Evolutionary conservation across 495 filamentous ascomycete species (phyloP).

Genomic region (Aspergillus cristatus): DNA sequence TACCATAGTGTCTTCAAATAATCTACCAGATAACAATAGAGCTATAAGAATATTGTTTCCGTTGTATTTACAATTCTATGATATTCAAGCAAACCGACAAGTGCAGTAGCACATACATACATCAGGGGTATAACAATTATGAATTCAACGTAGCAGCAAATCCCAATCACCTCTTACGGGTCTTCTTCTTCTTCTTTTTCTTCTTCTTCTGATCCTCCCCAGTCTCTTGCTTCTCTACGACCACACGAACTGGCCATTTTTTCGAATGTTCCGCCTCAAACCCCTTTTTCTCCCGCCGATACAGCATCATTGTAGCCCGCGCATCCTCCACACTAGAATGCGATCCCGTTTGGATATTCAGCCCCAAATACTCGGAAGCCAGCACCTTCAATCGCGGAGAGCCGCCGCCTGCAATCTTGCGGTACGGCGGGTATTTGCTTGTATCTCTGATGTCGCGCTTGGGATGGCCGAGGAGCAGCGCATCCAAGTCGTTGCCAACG

Average conservation of each 20-base stretch:
- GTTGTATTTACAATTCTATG: not conserved
- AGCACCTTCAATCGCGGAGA: slow-evolving; percentile 71
- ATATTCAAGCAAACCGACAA: not conserved
- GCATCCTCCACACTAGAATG: slow-evolving; percentile 84
- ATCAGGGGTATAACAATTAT: slow-evolving; percentile 5
- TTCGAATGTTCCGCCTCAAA: slow-evolving; percentile 74
- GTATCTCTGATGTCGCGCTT: slow-evolving; percentile 76
- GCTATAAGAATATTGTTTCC: too few relatives aligned
- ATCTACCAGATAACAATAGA: too few relatives aligned
- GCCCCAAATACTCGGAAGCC: slow-evolving; percentile 65
- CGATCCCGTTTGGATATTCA: slow-evolving; percentile 72
- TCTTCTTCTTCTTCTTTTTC: slow-evolving; percentile 47
- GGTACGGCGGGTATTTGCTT: slow-evolving; percentile 62
- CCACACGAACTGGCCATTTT: slow-evolving; percentile 44
- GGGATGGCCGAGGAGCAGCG: slow-evolving; percentile 65
- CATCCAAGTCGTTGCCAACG: slow-evolving; percentile 76
- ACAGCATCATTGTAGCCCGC: slow-evolving; percentile 77
- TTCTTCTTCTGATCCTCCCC: slow-evolving; percentile 36
- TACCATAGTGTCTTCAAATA: too few relatives aligned
- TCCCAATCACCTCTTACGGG: slow-evolving; percentile 33
- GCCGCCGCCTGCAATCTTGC: slow-evolving; percentile 61
- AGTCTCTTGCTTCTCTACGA: slow-evolving; percentile 27
- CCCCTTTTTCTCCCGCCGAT: slow-evolving; percentile 64
- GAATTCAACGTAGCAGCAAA: slow-evolving; percentile 1
- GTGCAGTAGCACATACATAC: not conserved